Evolutionary conservation across 805 yeast genomes (phyloP).

Genomic region (Starmerella sp.): DNA sequence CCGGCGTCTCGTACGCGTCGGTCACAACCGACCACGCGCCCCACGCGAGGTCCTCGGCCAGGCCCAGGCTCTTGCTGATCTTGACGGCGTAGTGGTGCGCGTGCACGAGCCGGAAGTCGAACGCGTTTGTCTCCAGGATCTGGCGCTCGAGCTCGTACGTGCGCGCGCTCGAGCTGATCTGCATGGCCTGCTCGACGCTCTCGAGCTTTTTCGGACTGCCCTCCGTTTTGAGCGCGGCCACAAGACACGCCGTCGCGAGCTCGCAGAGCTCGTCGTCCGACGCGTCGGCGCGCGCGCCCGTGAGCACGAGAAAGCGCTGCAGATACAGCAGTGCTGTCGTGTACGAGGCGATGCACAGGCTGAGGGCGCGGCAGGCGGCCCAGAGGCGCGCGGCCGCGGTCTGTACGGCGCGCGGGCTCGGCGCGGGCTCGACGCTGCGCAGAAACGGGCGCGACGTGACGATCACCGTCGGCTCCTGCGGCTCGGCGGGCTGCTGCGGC

Average conservation of each 20-base stretch:
- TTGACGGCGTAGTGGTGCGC: conserved; percentile 59
- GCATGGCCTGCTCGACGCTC: conserved; percentile 34
- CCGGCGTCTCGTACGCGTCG: conserved; percentile 61
- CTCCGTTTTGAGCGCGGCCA: conserved; percentile 65
- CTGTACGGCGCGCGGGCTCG: conserved; percentile 1
- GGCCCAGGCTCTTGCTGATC: conserved; percentile 40
- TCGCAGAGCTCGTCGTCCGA: not conserved
- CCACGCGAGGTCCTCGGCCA: conserved; percentile 40
- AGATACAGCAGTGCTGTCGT: conserved; percentile 62
- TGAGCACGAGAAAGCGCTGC: conserved; percentile 59
- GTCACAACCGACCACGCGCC: conserved; percentile 66
- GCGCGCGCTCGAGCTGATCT: not conserved
- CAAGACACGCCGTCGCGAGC: conserved; percentile 28
- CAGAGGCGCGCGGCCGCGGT: conserved; percentile 6
- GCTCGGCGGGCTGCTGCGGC: not conserved
- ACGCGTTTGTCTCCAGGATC: conserved; percentile 62
- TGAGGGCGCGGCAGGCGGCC: conserved; percentile 17
- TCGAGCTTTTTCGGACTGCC: conserved; percentile 70
- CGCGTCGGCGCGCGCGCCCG: conserved; percentile 27
- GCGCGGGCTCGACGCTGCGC: not conserved
- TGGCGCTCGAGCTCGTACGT: conserved; percentile 44
- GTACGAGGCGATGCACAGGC: conserved; percentile 51
- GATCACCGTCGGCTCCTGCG: conserved; percentile 11
- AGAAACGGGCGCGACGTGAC: conserved; percentile 13
- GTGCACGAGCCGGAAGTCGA: conserved; percentile 63